phyloP scores from a whole-genome alignment of 805 yeast genomes.

The Metschnikowia similis region DNA sequence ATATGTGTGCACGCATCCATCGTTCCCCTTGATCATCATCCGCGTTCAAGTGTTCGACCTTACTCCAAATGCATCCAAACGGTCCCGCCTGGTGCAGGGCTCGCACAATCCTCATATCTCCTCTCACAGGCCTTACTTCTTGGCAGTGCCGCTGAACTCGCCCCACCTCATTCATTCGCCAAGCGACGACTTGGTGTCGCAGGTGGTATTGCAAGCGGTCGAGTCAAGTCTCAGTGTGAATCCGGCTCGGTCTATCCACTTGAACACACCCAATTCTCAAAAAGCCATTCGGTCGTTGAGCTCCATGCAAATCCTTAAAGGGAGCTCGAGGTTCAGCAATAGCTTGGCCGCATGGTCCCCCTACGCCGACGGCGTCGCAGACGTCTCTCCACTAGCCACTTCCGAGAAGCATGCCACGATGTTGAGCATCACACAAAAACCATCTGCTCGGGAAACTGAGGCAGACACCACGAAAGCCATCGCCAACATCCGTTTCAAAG shows the following conservation, averaged over 20 bases:
- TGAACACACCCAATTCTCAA: slow-evolving; percentile 36
- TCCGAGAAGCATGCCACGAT: slow-evolving; percentile 39
- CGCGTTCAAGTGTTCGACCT: slow-evolving; percentile 67
- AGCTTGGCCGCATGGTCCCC: slow-evolving; percentile 71
- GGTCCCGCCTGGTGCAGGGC: not conserved
- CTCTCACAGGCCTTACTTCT: slow-evolving; percentile 58
- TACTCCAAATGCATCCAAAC: slow-evolving; percentile 10
- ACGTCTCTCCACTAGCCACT: slow-evolving; percentile 57
- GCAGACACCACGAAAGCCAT: slow-evolving; percentile 29
- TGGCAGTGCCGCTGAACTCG: slow-evolving; percentile 65
- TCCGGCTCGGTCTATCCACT: slow-evolving; percentile 37
- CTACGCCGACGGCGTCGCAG: slow-evolving; percentile 66
- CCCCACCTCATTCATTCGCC: slow-evolving; percentile 61
- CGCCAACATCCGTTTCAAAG: slow-evolving; percentile 62
- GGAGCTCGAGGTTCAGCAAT: slow-evolving; percentile 56
- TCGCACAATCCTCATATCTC: slow-evolving; percentile 37
- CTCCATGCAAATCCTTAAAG: slow-evolving; percentile 54
- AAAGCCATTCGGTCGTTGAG: slow-evolving; percentile 43
- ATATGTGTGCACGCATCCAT: slow-evolving; percentile 63
- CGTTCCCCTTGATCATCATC: slow-evolving; percentile 54
- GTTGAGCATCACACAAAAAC: slow-evolving; percentile 6
- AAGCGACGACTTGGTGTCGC: slow-evolving; percentile 38
- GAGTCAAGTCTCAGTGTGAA: slow-evolving; percentile 48
- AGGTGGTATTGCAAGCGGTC: slow-evolving; percentile 57
- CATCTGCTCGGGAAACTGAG: slow-evolving; percentile 10